phyloP scores from a whole-genome alignment of 1,284 basidiomycete species.

The Xerocomus amazonicus region DNA sequence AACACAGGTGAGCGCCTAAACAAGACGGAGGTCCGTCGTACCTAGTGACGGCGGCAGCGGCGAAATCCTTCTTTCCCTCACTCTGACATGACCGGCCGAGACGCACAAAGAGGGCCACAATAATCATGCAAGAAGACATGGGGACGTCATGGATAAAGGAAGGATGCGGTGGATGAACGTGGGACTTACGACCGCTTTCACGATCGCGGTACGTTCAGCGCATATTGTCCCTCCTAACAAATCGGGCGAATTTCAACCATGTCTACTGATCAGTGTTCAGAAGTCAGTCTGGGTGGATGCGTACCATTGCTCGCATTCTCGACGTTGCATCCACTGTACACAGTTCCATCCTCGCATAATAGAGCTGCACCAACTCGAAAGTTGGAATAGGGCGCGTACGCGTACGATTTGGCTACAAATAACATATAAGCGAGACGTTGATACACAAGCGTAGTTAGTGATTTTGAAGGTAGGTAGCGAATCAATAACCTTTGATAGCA shows the following conservation, averaged over 20 bases:
- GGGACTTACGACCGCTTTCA: constrained; percentile 75
- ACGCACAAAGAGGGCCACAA: no score
- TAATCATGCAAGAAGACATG: no score
- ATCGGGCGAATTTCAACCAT: not conserved
- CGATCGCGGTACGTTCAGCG: constrained; percentile 84
- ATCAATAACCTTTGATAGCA: constrained; percentile 19
- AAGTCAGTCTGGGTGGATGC: constrained; percentile 3
- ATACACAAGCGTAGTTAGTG: not conserved
- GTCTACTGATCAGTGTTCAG: not conserved
- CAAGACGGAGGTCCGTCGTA: constrained; percentile 28
- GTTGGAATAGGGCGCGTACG: constrained; percentile 79
- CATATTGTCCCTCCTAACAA: constrained; percentile 73
- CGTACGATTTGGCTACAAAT: constrained; percentile 46
- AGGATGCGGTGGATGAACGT: no score
- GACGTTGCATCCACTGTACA: constrained; percentile 84
- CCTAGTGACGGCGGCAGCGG: constrained; percentile 74
- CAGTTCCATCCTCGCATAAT: constrained; percentile 61
- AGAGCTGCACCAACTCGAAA: constrained; percentile 89
- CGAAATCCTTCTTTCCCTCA: constrained; percentile 67
- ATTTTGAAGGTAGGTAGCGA: no score
- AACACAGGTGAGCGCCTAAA: not conserved
- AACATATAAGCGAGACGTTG: not conserved
- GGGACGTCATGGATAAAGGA: not conserved
- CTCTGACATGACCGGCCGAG: constrained; percentile 49
- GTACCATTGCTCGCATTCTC: constrained; percentile 90